Base-by-base conservation (phyloP, 1,139 yeast genomes). In the Yamadazyma pseudoaaseri region DNA sequence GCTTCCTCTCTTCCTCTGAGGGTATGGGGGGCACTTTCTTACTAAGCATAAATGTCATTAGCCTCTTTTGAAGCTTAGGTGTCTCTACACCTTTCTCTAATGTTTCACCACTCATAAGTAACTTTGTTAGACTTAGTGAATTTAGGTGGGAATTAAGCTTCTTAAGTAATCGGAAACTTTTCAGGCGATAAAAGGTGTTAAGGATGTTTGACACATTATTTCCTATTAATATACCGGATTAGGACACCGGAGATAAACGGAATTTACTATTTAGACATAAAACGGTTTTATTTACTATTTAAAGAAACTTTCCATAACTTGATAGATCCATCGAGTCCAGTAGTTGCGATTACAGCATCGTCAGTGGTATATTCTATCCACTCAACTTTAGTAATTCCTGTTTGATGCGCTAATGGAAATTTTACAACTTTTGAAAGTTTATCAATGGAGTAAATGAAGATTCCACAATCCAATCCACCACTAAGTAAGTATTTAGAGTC, bases 311-410 rank as follows among this genome's bases (percentile, higher is more conserved):
- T 50, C 97, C 97, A 94, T 23, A 70, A 62, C 61, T 85, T 90
- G 37, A 90, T 68, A 29, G 83, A 73, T 2, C 94, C 89, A 54
- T 92, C 99, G 12, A 80, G 65, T 20, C 99, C 98, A 14, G 78
- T 80, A 39, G 84, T 79, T 5, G 79, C 76, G 30, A 90, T 57
- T 2, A 26, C 20, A 1, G 33, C 43, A 5, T 20, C 17, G 6
- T 59, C 67, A 12, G 56, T 60, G 3, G 39, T 37, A 22, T 64
- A 68, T 5, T 38, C 29, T 3, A 68, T 38, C 97, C 97, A 94
- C 31, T 63, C 71, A 11, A 87, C 85, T 22, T 77, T 77, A 30
- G 79, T 75, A 30, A 86, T 87, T 37, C 97, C 97, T 35, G 79
- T 90, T 54, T 86, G 89, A 56, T 92, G 99, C 0, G 96, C 92